A percentile compares a stretch with the other conserved stretches of the same genome.
Evolutionary conservation across 352 stramenopile genomes (phyloP).

Genomic region (Blastocystis sp.): DNA sequence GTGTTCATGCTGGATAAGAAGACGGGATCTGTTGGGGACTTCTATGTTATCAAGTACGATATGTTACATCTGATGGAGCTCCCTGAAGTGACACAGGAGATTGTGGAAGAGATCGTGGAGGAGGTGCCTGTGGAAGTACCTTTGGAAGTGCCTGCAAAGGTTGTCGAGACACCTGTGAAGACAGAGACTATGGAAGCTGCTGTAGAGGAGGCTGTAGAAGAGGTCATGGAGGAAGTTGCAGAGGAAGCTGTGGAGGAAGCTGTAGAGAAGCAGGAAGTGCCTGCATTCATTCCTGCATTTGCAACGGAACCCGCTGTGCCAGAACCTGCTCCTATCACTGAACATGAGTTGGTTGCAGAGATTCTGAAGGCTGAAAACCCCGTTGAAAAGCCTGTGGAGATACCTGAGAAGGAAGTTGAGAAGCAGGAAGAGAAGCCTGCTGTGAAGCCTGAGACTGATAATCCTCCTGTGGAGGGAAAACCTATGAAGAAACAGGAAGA

Average conservation of each 20-base stretch:
- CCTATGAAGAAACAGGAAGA: neutral
- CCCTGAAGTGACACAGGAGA: conserved; percentile 33
- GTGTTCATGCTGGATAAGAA: conserved; percentile 44
- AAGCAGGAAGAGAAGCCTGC: neutral
- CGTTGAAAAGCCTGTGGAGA: neutral
- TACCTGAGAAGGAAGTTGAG: neutral
- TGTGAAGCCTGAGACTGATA: neutral
- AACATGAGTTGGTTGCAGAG: neutral
- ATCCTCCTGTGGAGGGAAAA: neutral
- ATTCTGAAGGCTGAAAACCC: neutral
- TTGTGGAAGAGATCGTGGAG: neutral
- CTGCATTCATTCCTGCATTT: neutral
- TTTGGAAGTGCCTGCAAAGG: neutral
- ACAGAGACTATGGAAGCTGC: neutral
- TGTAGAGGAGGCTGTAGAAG: neutral
- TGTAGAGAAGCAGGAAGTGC: neutral
- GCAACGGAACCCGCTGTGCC: neutral
- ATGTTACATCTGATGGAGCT: conserved; percentile 43
- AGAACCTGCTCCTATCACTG: neutral
- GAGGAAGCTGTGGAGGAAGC: neutral
- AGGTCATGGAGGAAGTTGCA: neutral
- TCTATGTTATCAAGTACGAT: conserved; percentile 57
- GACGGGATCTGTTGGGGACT: neutral
- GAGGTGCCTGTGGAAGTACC: neutral
- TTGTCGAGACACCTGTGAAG: neutral